phyloP scores from a whole-genome alignment of 768 basidiomycete species.

The Tephrocybe sp. region DNA sequence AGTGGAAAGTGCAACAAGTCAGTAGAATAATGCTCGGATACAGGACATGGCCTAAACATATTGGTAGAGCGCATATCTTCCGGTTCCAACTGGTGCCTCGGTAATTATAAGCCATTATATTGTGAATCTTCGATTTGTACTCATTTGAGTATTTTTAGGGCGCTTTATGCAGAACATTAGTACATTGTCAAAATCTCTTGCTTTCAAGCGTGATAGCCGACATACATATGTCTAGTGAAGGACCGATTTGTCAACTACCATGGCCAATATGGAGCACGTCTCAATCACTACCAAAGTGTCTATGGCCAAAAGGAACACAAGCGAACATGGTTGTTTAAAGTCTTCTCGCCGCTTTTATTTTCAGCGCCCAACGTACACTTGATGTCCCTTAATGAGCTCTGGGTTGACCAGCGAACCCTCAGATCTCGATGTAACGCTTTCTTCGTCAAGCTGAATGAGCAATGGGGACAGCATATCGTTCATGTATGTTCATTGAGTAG shows the following conservation, averaged over 20 bases:
- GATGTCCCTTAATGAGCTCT: constrained; percentile 40
- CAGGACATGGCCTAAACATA: background rate
- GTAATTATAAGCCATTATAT: background rate
- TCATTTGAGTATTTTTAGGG: constrained; percentile 3
- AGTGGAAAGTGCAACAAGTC: constrained; percentile 6
- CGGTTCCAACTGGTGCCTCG: constrained; percentile 5
- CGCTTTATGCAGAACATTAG: constrained; percentile 16
- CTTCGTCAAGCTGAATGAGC: constrained; percentile 32
- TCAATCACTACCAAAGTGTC: constrained; percentile 33
- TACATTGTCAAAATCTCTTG: background rate
- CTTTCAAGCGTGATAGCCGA: background rate
- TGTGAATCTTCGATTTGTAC: background rate
- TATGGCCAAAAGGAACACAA: constrained; percentile 19
- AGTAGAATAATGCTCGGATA: background rate
- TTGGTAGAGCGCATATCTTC: background rate
- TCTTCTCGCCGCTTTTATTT: constrained; percentile 43
- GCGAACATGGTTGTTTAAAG: constrained; percentile 31
- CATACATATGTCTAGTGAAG: constrained; percentile 1
- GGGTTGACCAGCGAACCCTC: constrained; percentile 43
- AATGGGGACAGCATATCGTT: constrained; percentile 43
- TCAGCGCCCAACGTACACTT: constrained; percentile 43
- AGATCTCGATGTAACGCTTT: constrained; percentile 39
- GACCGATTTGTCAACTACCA: constrained; percentile 39
- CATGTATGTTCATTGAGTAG: constrained; percentile 31
- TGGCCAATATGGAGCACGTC: constrained; percentile 43